Evolutionary conservation across 78 protist genomes (phyloP), one percentile per base, ranked within the genome.

Genomic region (Dictyostelium discoideum): DNA sequence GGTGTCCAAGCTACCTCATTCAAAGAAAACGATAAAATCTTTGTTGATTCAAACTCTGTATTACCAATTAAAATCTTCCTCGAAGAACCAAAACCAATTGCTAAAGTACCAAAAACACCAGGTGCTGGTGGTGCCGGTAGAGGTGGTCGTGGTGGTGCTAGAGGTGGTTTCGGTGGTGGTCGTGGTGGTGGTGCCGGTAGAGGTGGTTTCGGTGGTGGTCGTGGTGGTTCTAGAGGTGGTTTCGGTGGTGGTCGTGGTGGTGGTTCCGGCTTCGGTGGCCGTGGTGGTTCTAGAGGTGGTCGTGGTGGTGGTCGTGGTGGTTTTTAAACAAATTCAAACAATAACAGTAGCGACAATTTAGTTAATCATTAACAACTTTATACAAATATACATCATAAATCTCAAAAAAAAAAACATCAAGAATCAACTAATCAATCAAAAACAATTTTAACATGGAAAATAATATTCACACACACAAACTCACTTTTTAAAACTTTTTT

Each of bases 1-100:
- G 96, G 96, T 84, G 73, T 93, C 6, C 96, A 93, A 93, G 85
- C 96, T 32, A 32, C 90, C 9, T 84, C 96, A 3, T 93, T 87
- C 85, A 93, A 93, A 74, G 48, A 60, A 60, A 86, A 67, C 39
- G 96, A 93, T 54, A 86, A 85, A 63, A 63, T 93, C 32, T 93
- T 8, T 60, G 42, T 78, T 20, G 96, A 83, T 63, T 42, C 96
- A 60, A 39, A 16, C 44, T 48, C 79, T 14, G 46, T 93, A 5
- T 84, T 93, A 76, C 92, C 92, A 67, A 26, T 73, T 24, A 84
- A 42, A 60, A 85, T 40, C 9, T 93, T 93, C 82, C 24, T 86
- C 7, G 92, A 85, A 57, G 96, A 85, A 67, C 93, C 90, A 77
- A 93, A 93, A 44, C 92, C 96, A 63, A 37, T 16, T 18, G 54